Evolutionary conservation across 441 rosid genomes (phyloP).

Genomic region (Erysimum cheiri): DNA sequence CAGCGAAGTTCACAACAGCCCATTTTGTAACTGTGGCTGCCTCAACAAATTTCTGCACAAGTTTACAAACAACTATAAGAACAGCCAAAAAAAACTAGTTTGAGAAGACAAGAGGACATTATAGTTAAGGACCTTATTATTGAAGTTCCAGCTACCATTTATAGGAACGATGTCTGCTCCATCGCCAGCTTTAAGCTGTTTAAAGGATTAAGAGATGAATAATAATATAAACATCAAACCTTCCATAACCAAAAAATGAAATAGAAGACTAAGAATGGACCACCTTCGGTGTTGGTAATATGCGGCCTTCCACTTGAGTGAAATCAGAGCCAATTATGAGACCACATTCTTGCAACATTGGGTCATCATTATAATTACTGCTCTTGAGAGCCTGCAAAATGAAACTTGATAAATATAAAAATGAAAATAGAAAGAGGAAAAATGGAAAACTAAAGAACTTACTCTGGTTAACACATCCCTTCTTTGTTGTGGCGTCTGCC

Average conservation of each 20-base stretch:
- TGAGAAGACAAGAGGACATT: neutral
- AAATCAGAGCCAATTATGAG: conserved; percentile 45
- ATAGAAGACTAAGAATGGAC: no score
- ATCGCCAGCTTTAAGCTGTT: conserved; percentile 55
- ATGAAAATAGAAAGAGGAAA: neutral
- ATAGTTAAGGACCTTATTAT: conserved; percentile 49
- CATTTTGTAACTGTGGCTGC: conserved; percentile 48
- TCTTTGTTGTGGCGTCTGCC: conserved; percentile 58
- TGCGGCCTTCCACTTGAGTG: conserved; percentile 52
- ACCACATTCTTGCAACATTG: conserved; percentile 49
- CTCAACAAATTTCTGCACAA: conserved; percentile 45
- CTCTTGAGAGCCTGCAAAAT: conserved; percentile 46
- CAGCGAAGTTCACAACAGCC: conserved; percentile 60
- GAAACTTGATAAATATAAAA: neutral
- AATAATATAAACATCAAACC: neutral
- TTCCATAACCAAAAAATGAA: neutral
- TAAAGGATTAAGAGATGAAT: conserved; percentile 4
- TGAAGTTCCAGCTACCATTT: conserved; percentile 59
- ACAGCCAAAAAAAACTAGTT: no score
- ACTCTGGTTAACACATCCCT: conserved; percentile 47
- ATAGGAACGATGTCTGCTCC: conserved; percentile 48
- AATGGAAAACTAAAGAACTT: neutral
- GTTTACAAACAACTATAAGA: neutral
- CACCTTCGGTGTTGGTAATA: conserved; percentile 57
- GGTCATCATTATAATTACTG: conserved; percentile 50